phyloP scores from a whole-genome alignment of 805 yeast species.

The Candida awuae region DNA sequence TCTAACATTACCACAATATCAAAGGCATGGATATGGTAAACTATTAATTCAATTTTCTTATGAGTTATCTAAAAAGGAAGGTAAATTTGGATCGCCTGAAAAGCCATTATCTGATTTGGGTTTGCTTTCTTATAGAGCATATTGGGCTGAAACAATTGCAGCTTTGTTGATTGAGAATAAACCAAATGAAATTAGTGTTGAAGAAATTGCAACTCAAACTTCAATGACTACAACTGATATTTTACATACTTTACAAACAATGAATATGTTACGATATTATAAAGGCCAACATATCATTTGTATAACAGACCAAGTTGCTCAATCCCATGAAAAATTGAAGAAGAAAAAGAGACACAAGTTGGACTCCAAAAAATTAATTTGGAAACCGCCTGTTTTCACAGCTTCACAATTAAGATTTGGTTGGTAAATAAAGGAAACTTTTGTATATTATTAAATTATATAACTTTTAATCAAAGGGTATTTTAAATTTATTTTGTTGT shows the following conservation, averaged over 20 bases:
- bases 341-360: conserved; percentile 67
- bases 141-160: conserved; percentile 88
- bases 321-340: conserved; percentile 58
- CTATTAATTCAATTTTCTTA: conserved; percentile 88
- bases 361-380: conserved; percentile 60
- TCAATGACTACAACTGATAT: conserved; percentile 97
- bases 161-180: conserved; percentile 59
- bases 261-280: conserved; percentile 83
- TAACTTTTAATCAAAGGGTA: conserved; percentile 55
- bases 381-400: conserved; percentile 96
- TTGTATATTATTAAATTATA: not conserved
- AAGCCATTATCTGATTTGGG: conserved; percentile 96
- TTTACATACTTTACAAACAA: conserved; percentile 83
- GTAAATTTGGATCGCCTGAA: conserved; percentile 93
- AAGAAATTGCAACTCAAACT: conserved; percentile 77
- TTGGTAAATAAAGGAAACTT: conserved; percentile 45
- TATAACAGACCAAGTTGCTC: conserved; percentile 73
- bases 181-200: conserved; percentile 54
- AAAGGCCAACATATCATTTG: conserved; percentile 92
- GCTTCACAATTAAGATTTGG: conserved; percentile 95
- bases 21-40: conserved; percentile 90
- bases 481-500: conserved; percentile 33
- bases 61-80: conserved; percentile 79
- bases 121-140: conserved; percentile 84
- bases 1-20: conserved; percentile 91